Evolutionary conservation across 768 basidiomycete species (phyloP), one percentile per base, ranked within the genome.

Genomic region (Asterophora lycoperdoides): DNA sequence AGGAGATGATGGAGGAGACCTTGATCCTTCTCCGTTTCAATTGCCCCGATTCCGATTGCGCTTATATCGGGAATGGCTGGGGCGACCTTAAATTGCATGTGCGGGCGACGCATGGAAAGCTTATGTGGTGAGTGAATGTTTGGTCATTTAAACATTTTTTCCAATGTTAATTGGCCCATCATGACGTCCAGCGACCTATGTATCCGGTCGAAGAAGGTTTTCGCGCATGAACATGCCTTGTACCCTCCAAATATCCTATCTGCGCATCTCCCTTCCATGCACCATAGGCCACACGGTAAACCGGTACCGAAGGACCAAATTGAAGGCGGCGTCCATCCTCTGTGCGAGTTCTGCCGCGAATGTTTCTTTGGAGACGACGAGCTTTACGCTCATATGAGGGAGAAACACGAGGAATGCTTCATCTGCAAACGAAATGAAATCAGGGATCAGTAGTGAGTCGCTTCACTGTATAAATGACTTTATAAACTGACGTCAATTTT

Each of bases 371-470:
- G 85, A n/a, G 85, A 86, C 46, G 95, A 98, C 60, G 93, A 93
- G 59, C 70, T 97, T n/a, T 96, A 84, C 63, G 72, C 83, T 18
- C 96, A 99, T 65, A 90, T 97, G 85, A 81, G 94, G 44, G 86
- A 93, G 61, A 75, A 73, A 41, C 95, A 99, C 68, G 95, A 99
- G 65, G 94, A 98, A 60, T 98, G 95, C 64, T 96, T 96, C 57
- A 66, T 99, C 11, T 99, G 96, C 66, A 92, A 91, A 62, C 77
- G 86, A 23, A 79, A 85, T 48, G 92, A 86, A 6, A 57, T 89
- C 34, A 73, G 78, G 55, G 82, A 93, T 65, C 82, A 93, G 68
- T 93, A 96, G 92, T 96, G 59, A 61, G 92, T 78, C 11, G 20
- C 14, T 5, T 33, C 44, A 36, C 52, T 11, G 20, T 32, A 10